These are phyloP conservation scores for Verticillium nonalfalfae DNA, from an alignment of 2,329 filamentous ascomycete species.

Conservation along the genomic window DNA sequence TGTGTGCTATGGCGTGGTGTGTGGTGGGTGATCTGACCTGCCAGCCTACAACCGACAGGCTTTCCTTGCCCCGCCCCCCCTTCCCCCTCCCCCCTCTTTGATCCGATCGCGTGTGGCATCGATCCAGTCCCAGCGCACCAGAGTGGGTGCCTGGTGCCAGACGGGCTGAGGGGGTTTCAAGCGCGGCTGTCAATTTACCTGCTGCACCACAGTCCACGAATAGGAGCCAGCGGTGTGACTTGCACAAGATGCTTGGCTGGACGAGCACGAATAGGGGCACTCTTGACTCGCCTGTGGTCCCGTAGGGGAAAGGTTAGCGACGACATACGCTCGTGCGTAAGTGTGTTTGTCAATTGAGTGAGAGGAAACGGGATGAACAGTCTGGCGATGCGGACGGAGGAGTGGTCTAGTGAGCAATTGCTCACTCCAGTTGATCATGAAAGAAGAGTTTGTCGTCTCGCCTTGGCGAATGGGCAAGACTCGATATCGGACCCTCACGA, in stretches of 20 bases:
- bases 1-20: no score
- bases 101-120: neutral
- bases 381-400: neutral
- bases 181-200: neutral
- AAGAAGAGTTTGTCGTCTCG: neutral
- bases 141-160: neutral
- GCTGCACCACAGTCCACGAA: neutral
- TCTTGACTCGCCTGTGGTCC: neutral
- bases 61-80: no score
- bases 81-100: neutral
- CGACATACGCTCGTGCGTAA: neutral
- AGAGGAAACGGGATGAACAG: neutral
- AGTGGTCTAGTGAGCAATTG: neutral
- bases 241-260: neutral
- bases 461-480: neutral
- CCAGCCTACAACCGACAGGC: neutral
- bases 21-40: neutral
- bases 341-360: neutral
- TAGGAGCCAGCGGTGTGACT: neutral
- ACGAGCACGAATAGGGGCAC: neutral
- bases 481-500: no score
- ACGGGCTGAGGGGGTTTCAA: neutral
- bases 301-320: neutral
- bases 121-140: neutral
- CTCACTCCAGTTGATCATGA: neutral